These are phyloP conservation scores for Sphagnum tenellum DNA, from an alignment of 225 moss, liverwort and hornwort genomes.

Conservation along the genomic window DNA sequence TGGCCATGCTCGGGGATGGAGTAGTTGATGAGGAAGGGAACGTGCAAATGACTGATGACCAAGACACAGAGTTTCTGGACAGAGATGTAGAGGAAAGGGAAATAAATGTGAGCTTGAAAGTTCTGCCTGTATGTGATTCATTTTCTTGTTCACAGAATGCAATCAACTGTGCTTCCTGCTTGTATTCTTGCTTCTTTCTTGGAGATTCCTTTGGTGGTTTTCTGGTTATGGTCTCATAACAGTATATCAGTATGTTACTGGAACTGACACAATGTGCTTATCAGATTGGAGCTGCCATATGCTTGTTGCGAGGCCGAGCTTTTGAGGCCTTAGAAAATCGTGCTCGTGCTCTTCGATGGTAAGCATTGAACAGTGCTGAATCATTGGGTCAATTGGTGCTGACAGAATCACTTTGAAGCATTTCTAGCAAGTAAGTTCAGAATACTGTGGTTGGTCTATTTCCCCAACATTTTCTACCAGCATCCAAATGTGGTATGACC, in stretches of 20 bases:
- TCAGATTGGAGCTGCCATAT: constrained; percentile 86
- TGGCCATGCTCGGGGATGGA: constrained; percentile 89
- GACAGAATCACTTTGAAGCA: no score
- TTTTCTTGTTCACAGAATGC: no score
- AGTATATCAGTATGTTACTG: no score
- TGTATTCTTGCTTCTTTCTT: no score
- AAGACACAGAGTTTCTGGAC: constrained; percentile 66
- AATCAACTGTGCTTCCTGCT: no score
- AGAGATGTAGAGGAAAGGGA: constrained; percentile 86
- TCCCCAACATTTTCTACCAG: background rate
- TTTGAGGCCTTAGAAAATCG: constrained; percentile 96
- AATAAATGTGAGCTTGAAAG: constrained; percentile 43
- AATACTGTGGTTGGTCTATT: no score
- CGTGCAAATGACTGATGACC: constrained; percentile 61
- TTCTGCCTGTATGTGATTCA: background rate
- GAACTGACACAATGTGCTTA: no score
- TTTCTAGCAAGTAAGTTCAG: no score
- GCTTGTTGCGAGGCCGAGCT: constrained; percentile 79
- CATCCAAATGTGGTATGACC: background rate
- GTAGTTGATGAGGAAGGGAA: constrained; percentile 98
- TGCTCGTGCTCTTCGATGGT: constrained; percentile 82
- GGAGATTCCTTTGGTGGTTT: no score
- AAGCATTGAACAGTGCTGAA: background rate
- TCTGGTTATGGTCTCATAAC: no score
- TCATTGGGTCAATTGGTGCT: no score